Evolutionary conservation across 345 rosid species (phyloP), one percentile per base, ranked within the genome.

Genomic region (Salix suchowensis): DNA sequence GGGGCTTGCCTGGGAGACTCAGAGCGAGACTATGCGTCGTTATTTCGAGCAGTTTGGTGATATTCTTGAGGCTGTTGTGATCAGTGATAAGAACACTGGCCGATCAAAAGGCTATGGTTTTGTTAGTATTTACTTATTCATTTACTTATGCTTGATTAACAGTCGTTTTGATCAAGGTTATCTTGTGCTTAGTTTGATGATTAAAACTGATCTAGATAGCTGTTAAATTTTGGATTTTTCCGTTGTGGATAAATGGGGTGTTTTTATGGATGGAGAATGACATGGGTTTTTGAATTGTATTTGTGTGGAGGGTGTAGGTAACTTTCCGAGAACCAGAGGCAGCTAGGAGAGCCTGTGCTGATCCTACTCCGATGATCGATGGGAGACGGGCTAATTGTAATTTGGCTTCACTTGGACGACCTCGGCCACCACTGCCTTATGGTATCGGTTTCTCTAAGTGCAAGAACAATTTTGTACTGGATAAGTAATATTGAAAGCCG

Each of bases 71-170:
- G 99, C 98, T 0, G 96, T 92, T n/a, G 99, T 96, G 40, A 92
- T 96, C 80, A 80, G 91, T 61, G 99, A 96, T 77, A 96, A 96
- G 89, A 92, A 90, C 84, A 91, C 95, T 23, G 97, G 91, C 76
- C 93, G 99, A 72, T 96, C 99, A 82, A 96, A 91, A 87, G 99
- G 99, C 86, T 96, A 96, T 65, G 99, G 99, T 76, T 96, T 96
- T 84, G 99, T 96, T 91, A 92, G 99, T 90, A 52, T 37, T 55
- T 69, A 44, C n/a, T 12, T 30, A 0, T 18, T 23, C 11, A 55
- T 6, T 55, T 23, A 2, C 46, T 40, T 11, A 40, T 10, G 46
- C 4, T 40, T 40, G 46, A 40, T 40, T 40, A 40, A 40, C 12
- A 10, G 46, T 40, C 11, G 26, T 55, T 55, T 55, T 55, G 28